phyloP scores from a whole-genome alignment of 2,329 filamentous ascomycete genomes.

The Aspergillus transmontanensis region DNA sequence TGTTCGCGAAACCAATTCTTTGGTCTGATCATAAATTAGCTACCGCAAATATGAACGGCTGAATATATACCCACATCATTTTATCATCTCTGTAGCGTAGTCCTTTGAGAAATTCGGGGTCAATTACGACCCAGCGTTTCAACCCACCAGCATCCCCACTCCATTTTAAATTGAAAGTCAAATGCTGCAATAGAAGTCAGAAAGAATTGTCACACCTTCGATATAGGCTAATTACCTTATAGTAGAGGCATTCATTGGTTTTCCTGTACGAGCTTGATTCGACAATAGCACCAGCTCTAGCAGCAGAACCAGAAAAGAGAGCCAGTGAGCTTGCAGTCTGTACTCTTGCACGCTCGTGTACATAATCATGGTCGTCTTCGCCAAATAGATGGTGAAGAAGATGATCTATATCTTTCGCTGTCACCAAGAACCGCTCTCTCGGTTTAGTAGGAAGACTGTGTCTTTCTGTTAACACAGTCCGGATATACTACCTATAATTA shows the following conservation, averaged over 20 bases:
- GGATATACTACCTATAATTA: slow-evolving; percentile 16
- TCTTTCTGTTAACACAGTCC: slow-evolving; percentile 12
- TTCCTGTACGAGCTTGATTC: neutral
- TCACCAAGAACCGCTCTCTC: slow-evolving; percentile 14
- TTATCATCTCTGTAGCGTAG: neutral
- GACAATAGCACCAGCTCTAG: slow-evolving; percentile 11
- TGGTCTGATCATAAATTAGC: too few relatives aligned
- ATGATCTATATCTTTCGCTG: slow-evolving; percentile 20
- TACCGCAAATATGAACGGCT: too few relatives aligned
- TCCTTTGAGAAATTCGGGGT: slow-evolving; percentile 24
- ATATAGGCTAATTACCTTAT: slow-evolving; percentile 7
- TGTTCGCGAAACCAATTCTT: too few relatives aligned
- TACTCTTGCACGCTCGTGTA: slow-evolving; percentile 14
- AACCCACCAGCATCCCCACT: neutral
- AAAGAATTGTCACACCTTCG: neutral
- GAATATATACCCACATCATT: too few relatives aligned
- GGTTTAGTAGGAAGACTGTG: slow-evolving; percentile 17
- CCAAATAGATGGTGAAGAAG: slow-evolving; percentile 15
- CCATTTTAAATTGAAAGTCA: slow-evolving; percentile 22
- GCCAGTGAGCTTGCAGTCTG: slow-evolving; percentile 9
- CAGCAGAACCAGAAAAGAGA: slow-evolving; percentile 14
- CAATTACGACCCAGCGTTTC: slow-evolving; percentile 21
- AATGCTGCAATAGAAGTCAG: slow-evolving; percentile 11
- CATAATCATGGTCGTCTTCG: slow-evolving; percentile 13
- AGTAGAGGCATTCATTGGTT: slow-evolving; percentile 20